Percentiles rank a stretch among this genome's conserved stretches.
phyloP scores from a whole-genome alignment of 768 basidiomycete genomes.

The Pulveroboletus sp. region DNA sequence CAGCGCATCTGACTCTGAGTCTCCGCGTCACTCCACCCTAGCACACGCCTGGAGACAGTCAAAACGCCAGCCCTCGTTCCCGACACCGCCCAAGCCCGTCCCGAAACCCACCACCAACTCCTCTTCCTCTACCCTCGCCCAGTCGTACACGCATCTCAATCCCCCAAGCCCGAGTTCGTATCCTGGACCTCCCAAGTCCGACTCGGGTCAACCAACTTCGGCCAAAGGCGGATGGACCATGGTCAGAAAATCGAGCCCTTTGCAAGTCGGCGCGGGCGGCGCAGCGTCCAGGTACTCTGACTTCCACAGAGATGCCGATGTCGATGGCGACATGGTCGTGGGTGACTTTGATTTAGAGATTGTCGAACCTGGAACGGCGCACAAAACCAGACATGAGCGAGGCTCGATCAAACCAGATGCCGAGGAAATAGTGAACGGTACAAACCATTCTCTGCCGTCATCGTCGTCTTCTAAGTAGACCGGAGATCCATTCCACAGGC shows the following conservation, averaged over 20 bases:
- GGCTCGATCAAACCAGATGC: conserved; percentile 62
- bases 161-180: conserved; percentile 77
- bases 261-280: conserved; percentile 24
- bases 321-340: conserved; percentile 74
- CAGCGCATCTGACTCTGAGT: conserved; percentile 76
- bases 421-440: conserved; percentile 78
- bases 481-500: conserved; percentile 58
- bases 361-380: conserved; percentile 27
- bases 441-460: conserved; percentile 16
- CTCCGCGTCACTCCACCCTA: conserved; percentile 52
- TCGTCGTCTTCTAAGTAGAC: conserved; percentile 29
- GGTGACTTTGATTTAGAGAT: conserved; percentile 69
- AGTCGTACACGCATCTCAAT: conserved; percentile 78
- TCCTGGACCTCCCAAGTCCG: conserved; percentile 55
- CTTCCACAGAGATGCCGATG: conserved; percentile 52
- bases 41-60: conserved; percentile 43
- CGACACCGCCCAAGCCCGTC: conserved; percentile 53
- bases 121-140: conserved; percentile 68
- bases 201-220: conserved; percentile 37
- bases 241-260: conserved; percentile 46
- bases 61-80: conserved; percentile 29
- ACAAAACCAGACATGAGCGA: conserved; percentile 45
- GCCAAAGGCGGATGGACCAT: conserved; percentile 77
- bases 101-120: conserved; percentile 46
- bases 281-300: conserved; percentile 20